These are phyloP conservation scores for Thinopyrum elongatum DNA, from an alignment of 176 grass and related monocot species.

Conservation along the genomic window DNA sequence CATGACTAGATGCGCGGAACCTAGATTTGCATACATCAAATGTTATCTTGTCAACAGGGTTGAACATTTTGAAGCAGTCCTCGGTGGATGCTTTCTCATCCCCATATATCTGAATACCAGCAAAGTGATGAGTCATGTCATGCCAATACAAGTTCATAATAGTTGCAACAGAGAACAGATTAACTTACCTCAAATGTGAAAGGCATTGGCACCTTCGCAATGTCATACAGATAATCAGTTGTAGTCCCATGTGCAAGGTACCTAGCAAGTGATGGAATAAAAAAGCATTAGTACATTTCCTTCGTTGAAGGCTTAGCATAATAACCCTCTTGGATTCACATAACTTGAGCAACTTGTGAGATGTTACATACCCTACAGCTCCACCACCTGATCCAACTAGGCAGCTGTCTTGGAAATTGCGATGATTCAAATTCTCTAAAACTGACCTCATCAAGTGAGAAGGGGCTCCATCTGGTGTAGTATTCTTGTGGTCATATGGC, in stretches of 20 bases:
- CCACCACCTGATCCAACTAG: slow-evolving; percentile 91
- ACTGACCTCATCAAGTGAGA: slow-evolving; percentile 79
- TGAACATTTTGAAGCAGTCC: slow-evolving; percentile 99
- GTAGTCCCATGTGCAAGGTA: slow-evolving; percentile 99
- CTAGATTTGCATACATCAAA: slow-evolving; percentile 63
- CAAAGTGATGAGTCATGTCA: not conserved
- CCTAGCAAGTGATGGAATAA: slow-evolving; percentile 32
- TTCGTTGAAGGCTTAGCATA: not conserved
- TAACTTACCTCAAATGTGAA: slow-evolving; percentile 96
- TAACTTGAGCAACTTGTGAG: not conserved
- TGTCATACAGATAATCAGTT: slow-evolving; percentile 89
- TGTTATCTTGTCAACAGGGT: slow-evolving; percentile 70
- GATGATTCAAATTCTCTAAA: slow-evolving; percentile 77
- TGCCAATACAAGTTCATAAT: not conserved
- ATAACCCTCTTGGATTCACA: not conserved
- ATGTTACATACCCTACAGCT: slow-evolving; percentile 77
- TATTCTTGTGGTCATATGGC: slow-evolving; percentile 99
- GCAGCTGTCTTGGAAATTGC: slow-evolving; percentile 87
- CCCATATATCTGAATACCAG: slow-evolving; percentile 78
- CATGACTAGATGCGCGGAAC: not conserved
- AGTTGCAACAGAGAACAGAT: not conserved
- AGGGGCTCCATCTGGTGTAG: slow-evolving; percentile 61
- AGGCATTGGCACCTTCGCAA: slow-evolving; percentile 87
- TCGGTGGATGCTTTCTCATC: slow-evolving; percentile 65
- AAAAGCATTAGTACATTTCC: not conserved